Percentiles rank a stretch among this genome's conserved stretches.
These are phyloP conservation scores for Brassica cretica DNA, from an alignment of 345 rosid species.

Conservation along the genomic window DNA sequence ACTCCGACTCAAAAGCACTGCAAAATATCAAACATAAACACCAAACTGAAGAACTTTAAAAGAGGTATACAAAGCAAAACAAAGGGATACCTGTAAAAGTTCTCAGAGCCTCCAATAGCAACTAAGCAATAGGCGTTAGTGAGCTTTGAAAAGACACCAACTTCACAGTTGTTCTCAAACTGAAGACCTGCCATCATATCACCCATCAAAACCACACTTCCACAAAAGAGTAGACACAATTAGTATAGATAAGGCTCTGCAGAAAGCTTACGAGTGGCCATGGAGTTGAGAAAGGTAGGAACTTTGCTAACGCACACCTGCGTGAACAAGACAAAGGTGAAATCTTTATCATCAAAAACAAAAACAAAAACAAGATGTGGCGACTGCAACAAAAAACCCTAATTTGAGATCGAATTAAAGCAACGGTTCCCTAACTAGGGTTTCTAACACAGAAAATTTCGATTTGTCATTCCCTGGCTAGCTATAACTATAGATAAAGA, in stretches of 20 bases:
- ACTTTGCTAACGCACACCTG: slow-evolving; percentile 23
- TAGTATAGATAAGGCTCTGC: background rate
- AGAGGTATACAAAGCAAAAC: background rate
- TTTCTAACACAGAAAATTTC: background rate
- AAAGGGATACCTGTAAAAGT: slow-evolving; percentile 63
- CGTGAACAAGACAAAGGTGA: background rate
- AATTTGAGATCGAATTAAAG: background rate
- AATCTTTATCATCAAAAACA: background rate
- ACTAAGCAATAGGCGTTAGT: slow-evolving; percentile 90
- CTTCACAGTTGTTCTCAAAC: slow-evolving; percentile 80
- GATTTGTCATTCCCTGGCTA: background rate
- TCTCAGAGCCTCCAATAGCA: slow-evolving; percentile 64
- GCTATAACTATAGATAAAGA: background rate
- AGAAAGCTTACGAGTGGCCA: slow-evolving; percentile 37
- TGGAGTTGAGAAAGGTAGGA: background rate
- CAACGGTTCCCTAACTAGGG: background rate
- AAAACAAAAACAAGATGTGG: too few species aligned
- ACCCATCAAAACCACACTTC: background rate
- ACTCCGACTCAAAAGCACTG: slow-evolving; percentile 72
- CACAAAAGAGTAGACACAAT: background rate
- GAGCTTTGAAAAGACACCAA: slow-evolving; percentile 84
- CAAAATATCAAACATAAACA: too few species aligned
- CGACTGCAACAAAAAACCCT: background rate
- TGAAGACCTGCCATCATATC: slow-evolving; percentile 55
- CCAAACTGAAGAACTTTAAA: background rate